Conservation (phyloP, 352 stramenopile genomes). For the Phytophthora pluvialis region DNA sequence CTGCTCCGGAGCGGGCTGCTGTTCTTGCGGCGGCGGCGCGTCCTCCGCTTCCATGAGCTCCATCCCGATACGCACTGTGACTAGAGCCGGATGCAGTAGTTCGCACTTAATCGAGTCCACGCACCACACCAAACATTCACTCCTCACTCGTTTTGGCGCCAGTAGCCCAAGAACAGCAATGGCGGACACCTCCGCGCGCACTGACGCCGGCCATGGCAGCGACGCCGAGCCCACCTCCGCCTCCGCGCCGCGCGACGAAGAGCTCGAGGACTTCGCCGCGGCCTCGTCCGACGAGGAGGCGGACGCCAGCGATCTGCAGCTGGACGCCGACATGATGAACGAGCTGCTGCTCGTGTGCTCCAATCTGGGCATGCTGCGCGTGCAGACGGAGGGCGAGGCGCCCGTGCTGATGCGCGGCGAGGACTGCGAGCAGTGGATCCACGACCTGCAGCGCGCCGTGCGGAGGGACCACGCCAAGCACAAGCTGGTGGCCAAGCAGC, state of each 20-base stretch:
- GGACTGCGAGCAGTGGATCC: conserved; percentile 84
- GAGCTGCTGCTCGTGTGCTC: conserved; percentile 89
- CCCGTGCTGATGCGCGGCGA: conserved; percentile 85
- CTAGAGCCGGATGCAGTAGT: neutral
- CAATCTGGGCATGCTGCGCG: conserved; percentile 83
- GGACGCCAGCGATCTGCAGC: conserved; percentile 34
- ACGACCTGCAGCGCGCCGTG: conserved; percentile 87
- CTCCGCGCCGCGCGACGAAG: conserved; percentile 29
- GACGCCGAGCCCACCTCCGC: neutral
- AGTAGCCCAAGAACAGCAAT: conserved; percentile 5
- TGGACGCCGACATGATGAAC: conserved; percentile 88
- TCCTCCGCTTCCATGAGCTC: conserved; percentile 24
- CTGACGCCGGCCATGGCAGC: neutral
- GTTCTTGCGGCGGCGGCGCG: conserved; percentile 8
- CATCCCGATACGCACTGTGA: neutral
- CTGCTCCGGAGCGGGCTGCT: conserved; percentile 1
- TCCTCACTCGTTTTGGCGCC: conserved; percentile 13
- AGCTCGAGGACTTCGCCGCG: conserved; percentile 67
- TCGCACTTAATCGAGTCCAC: conserved; percentile 7
- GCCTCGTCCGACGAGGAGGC: conserved; percentile 56
- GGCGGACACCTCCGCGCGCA: neutral
- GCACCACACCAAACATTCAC: conserved; percentile 4
- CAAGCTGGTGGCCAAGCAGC: conserved; percentile 82
- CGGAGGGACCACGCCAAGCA: conserved; percentile 83
- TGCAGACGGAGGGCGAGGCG: conserved; percentile 54